A percentile compares a stretch with the other conserved stretches of the same genome.
Evolutionary conservation across 139 green algal species (phyloP).

Genomic region (Closterium sp.): DNA sequence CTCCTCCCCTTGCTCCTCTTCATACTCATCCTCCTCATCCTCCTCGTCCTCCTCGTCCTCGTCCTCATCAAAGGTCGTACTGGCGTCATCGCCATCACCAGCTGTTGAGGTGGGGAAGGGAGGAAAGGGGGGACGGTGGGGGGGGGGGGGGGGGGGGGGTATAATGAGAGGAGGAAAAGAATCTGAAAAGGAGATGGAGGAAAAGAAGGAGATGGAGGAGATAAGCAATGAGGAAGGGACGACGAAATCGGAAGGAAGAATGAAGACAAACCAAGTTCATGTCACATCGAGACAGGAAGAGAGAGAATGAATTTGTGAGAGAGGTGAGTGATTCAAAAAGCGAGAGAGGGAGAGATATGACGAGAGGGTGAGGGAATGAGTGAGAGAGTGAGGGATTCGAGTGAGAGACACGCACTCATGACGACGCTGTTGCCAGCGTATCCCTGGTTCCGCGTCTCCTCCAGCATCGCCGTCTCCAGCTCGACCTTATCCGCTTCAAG

Average conservation of each 20-base stretch:
- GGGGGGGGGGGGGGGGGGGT: too few species aligned
- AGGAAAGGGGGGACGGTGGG: neutral
- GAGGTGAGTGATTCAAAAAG: too few species aligned
- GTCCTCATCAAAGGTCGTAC: constrained; percentile 1
- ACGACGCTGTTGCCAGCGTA: neutral
- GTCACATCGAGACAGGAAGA: neutral
- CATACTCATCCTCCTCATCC: neutral
- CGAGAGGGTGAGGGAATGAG: neutral
- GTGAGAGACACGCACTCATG: neutral
- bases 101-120: neutral
- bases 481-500: constrained; percentile 44
- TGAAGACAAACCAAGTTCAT: neutral
- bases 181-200: constrained; percentile 41
- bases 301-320: neutral
- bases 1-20: neutral
- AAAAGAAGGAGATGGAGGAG: too few species aligned
- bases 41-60: neutral
- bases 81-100: neutral
- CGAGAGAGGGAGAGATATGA: neutral
- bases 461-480: constrained; percentile 35
- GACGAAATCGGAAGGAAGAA: too few species aligned
- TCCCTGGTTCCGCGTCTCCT: neutral
- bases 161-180: too few species aligned
- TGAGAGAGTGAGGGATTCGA: neutral
- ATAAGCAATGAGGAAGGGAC: too few species aligned